Base-by-base conservation (phyloP, 768 basidiomycete species). In the Leccinum ochraceum region DNA sequence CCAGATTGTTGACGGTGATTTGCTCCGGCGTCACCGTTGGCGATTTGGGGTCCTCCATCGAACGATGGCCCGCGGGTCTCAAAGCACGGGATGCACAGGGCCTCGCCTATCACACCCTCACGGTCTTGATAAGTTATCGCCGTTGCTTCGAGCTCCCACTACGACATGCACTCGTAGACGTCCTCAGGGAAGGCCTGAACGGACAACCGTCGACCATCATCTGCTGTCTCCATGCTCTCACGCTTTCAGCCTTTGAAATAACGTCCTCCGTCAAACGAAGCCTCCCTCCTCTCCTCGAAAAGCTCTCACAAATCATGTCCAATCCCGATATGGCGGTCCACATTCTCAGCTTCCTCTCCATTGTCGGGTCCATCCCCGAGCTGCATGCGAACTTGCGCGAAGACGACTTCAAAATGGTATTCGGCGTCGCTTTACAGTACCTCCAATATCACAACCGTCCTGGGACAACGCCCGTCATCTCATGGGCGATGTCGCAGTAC, bases 281-380 rank as follows among this genome's bases (percentile, higher is more conserved):
- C 66, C 79, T 98, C 37, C 83, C 93, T 7, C 79, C 83, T 37
- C 93, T 97, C 56, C 78, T 98, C 59, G 89, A 90, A 67, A 92
- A 92, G 73, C 82, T 98, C 30, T 88, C 90, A 7, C 89, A 92
- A 71, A 96, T 98, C 76, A 95, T 98, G 88, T 93, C 93, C 1
- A 94, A 92, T 57, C 86, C 94, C 3, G 87, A 87, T 61, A 90
- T 98, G 83, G 90, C 94, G 6, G 90, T 95, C n/a, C 95, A 98
- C 71, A 95, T 98, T 71, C 86, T 98, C 60, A 92, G 92, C 62
- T 92, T 98, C 72, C 83, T 98, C 24, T 83, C 86, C 48, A 88
- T 97, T 62, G 82, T 97, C 50, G 94, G 92, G 3, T 92, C 94
- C 2, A 82, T 90, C 14, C 88, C 85, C 1, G 75, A 82, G 6